phyloP scores from a whole-genome alignment of 306 rosid species.

The Argentina anserina region DNA sequence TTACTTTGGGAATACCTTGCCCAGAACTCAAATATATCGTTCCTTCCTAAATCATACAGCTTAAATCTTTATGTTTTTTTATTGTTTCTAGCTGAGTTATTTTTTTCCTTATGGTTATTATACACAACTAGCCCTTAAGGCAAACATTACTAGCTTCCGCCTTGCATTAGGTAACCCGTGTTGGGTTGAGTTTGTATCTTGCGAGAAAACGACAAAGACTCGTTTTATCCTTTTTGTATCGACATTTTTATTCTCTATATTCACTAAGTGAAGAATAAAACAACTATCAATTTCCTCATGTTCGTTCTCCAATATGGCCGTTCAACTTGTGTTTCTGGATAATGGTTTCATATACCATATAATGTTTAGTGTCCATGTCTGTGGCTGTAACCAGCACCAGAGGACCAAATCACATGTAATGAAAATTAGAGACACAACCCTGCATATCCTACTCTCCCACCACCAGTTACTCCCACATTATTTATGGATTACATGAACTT shows the following conservation, averaged over 20 bases:
- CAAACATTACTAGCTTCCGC: no score
- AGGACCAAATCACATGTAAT: neutral
- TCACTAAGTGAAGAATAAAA: neutral
- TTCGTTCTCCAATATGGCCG: neutral
- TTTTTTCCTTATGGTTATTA: no score
- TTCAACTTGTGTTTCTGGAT: neutral
- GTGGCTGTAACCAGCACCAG: neutral
- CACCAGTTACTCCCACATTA: neutral
- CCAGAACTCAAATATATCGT: no score
- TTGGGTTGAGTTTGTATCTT: no score
- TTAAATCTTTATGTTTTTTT: no score
- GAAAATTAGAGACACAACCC: neutral
- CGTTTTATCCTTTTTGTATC: no score
- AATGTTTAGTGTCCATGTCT: neutral
- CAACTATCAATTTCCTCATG: neutral
- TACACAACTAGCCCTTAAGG: no score
- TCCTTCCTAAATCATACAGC: no score
- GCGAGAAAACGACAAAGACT: no score
- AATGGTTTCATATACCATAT: neutral
- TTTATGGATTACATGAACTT: neutral
- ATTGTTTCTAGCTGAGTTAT: no score
- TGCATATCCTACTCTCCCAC: neutral
- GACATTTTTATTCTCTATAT: neutral
- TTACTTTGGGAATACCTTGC: no score
- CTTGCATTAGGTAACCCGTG: no score